phyloP scores from a whole-genome alignment of 2,329 filamentous ascomycete genomes.

The Davidsoniella neocaledoniae region DNA sequence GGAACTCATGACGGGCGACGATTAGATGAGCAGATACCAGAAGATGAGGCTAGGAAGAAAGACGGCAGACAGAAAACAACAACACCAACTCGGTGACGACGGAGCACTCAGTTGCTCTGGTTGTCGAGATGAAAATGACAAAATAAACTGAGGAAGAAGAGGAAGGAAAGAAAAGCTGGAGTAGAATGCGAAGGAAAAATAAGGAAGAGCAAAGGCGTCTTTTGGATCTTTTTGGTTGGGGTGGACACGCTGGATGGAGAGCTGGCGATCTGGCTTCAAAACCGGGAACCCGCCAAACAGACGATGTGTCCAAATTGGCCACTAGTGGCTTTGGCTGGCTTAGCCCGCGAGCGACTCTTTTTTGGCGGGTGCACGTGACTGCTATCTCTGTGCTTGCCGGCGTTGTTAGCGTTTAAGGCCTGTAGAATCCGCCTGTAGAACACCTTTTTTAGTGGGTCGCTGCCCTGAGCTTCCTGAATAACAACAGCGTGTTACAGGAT shows the following conservation, averaged over 20 bases:
- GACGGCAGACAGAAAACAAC: conserved; percentile 19
- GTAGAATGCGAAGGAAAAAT: background rate
- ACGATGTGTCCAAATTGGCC: conserved; percentile 25
- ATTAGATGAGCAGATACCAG: conserved; percentile 15
- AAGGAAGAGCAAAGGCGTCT: conserved; percentile 20
- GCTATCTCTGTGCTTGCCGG: background rate
- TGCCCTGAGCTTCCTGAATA: too few relatives aligned
- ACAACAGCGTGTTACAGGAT: too few relatives aligned
- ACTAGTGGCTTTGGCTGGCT: background rate
- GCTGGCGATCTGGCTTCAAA: conserved; percentile 29
- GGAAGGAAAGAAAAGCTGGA: conserved; percentile 3
- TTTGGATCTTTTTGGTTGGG: conserved; percentile 15
- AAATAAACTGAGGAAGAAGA: conserved; percentile 10
- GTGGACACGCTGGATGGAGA: conserved; percentile 20
- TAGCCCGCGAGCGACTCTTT: background rate
- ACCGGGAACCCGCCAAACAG: conserved; percentile 19
- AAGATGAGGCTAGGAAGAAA: conserved; percentile 21
- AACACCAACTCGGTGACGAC: conserved; percentile 10
- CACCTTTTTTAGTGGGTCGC: too few relatives aligned
- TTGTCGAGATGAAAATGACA: conserved; percentile 12
- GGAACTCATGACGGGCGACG: conserved; percentile 34
- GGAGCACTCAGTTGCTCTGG: conserved; percentile 12
- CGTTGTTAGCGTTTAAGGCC: background rate
- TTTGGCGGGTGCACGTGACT: background rate
- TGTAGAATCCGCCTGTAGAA: background rate